These are phyloP conservation scores for Crucihimalaya himalaica DNA, from an alignment of 345 rosid species.

Conservation along the genomic window DNA sequence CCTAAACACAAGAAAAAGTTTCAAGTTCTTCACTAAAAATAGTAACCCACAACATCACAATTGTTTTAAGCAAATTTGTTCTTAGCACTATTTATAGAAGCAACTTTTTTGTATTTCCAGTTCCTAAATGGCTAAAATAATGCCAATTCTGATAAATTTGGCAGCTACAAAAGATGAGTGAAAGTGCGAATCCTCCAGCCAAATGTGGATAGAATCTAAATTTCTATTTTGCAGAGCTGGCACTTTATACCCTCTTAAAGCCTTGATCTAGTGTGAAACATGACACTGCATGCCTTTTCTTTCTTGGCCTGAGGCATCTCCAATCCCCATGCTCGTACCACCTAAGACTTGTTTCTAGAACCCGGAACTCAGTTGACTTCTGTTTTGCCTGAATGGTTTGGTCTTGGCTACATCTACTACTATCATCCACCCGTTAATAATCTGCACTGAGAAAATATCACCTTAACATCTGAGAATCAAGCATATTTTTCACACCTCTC, in stretches of 20 bases:
- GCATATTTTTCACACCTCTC: background rate
- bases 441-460: slow-evolving; percentile 47
- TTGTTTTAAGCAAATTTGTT: background rate
- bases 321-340: background rate
- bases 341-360: slow-evolving; percentile 11
- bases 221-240: background rate
- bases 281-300: background rate
- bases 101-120: background rate
- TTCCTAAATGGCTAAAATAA: background rate
- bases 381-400: slow-evolving; percentile 50
- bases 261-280: slow-evolving; percentile 7
- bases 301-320: slow-evolving; percentile 5
- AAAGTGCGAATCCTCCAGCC: background rate
- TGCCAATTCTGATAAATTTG: background rate
- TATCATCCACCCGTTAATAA: slow-evolving; percentile 99
- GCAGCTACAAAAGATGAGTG: background rate
- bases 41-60: background rate
- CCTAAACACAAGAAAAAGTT: background rate
- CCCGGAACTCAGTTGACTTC: slow-evolving; percentile 21
- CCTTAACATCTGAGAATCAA: slow-evolving; percentile 20
- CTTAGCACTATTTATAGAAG: background rate
- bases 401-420: slow-evolving; percentile 88
- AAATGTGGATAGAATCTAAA: background rate
- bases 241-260: background rate
- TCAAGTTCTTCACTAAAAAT: background rate